These are phyloP conservation scores for Rhynchosporium agropyri DNA, from an alignment of 2,329 filamentous ascomycete species.

Conservation along the genomic window DNA sequence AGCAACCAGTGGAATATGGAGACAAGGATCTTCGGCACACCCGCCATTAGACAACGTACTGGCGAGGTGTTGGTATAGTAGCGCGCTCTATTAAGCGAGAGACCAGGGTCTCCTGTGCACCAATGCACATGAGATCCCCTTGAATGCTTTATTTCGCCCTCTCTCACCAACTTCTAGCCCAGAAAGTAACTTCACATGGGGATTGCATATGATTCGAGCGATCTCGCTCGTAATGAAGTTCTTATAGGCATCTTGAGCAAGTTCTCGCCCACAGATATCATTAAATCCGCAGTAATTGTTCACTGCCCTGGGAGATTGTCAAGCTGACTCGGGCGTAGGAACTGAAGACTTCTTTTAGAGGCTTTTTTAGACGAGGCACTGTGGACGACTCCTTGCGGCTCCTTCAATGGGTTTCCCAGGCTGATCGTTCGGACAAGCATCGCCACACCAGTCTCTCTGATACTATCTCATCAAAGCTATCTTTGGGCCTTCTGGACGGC, in stretches of 20 bases:
- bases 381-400: not conserved
- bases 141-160: not conserved
- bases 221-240: conserved; percentile 5
- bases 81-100: not conserved
- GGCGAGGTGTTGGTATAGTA: not conserved
- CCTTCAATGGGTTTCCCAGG: not conserved
- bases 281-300: conserved; percentile 1
- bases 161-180: not conserved
- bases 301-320: not conserved
- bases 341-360: not conserved
- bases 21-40: not conserved
- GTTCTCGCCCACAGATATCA: conserved; percentile 8
- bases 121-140: conserved; percentile 4
- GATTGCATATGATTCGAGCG: not conserved
- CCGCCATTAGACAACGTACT: not conserved
- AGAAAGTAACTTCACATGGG: not conserved
- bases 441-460: not conserved
- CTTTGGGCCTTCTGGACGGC: not conserved
- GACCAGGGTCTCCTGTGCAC: not conserved
- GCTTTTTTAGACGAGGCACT: not conserved
- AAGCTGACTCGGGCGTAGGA: not conserved
- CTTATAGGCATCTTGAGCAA: not conserved
- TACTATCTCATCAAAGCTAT: not conserved
- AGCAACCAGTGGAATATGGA: not conserved
- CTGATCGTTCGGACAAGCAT: not conserved